Conservation (phyloP, 352 stramenopile species). For the Globisporangium paddicum region DNA sequence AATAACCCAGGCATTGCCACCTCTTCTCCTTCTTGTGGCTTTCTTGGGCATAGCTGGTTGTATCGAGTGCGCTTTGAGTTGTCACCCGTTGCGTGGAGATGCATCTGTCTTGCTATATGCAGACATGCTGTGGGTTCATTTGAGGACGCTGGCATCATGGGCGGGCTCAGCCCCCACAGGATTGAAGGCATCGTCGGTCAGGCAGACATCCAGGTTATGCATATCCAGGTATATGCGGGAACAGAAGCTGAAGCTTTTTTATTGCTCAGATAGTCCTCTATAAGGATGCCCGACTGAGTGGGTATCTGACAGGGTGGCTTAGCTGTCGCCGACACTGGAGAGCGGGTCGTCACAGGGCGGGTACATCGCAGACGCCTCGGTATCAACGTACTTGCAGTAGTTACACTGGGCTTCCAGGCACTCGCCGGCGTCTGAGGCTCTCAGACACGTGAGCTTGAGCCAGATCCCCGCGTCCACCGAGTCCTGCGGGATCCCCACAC, state of each 20-base stretch:
- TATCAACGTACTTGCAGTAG: conserved; percentile 15
- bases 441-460: neutral
- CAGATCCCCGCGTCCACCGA: neutral
- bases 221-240: neutral
- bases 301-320: too few species aligned
- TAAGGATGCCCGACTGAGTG: too few species aligned
- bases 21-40: neutral
- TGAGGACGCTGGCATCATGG: too few species aligned
- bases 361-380: neutral
- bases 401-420: conserved; percentile 5
- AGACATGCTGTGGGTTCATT: too few species aligned
- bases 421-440: neutral
- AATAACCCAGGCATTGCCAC: neutral
- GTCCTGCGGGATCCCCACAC: neutral
- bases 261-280: too few species aligned
- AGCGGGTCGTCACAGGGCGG: conserved; percentile 5
- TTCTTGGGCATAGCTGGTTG: too few species aligned
- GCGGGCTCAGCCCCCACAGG: too few species aligned
- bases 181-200: neutral
- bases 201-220: neutral
- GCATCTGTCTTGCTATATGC: too few species aligned
- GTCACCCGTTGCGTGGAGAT: too few species aligned
- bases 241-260: neutral
- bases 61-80: too few species aligned
- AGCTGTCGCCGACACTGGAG: neutral